These are phyloP conservation scores for Fusarium sp. DNA, from an alignment of 2,329 filamentous ascomycete genomes.

Conservation along the genomic window DNA sequence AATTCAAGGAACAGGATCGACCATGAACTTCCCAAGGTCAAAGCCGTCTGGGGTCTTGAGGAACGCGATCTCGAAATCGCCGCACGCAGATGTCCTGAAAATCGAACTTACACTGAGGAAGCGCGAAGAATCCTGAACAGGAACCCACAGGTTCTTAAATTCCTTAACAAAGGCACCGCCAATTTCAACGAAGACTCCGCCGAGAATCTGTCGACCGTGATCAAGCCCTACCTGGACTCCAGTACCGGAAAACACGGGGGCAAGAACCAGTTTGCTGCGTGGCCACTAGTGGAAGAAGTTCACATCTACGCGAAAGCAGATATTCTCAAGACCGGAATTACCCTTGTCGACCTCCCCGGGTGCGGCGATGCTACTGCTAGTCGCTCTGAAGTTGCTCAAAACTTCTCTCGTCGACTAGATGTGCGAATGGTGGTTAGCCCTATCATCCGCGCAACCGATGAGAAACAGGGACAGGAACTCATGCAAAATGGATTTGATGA, in stretches of 20 bases:
- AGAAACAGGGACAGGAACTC: conserved; percentile 36
- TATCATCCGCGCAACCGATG: conserved; percentile 43
- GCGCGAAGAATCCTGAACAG: conserved; percentile 27
- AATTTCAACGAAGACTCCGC: conserved; percentile 5
- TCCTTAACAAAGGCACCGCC: conserved; percentile 8
- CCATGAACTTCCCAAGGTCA: conserved; percentile 37
- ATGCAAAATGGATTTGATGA: conserved; percentile 44
- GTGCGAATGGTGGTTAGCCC: conserved; percentile 46
- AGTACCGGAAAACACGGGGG: background rate
- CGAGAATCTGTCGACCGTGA: conserved; percentile 9
- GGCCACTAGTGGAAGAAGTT: conserved; percentile 53
- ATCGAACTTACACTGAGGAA: background rate
- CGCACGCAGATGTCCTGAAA: background rate
- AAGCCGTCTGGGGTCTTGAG: conserved; percentile 37
- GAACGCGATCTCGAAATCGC: conserved; percentile 6
- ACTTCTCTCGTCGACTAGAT: conserved; percentile 34
- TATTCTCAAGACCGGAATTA: conserved; percentile 60
- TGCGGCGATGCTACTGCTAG: conserved; percentile 55
- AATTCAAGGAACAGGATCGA: conserved; percentile 16
- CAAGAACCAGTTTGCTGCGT: conserved; percentile 41
- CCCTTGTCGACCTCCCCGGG: conserved; percentile 65
- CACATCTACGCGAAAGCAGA: conserved; percentile 57
- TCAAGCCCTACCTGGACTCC: conserved; percentile 48
- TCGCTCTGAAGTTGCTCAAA: conserved; percentile 40
- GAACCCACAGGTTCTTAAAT: conserved; percentile 1